phyloP scores from a whole-genome alignment of 73 alveolate genomes.

The Stentor roeselii region DNA sequence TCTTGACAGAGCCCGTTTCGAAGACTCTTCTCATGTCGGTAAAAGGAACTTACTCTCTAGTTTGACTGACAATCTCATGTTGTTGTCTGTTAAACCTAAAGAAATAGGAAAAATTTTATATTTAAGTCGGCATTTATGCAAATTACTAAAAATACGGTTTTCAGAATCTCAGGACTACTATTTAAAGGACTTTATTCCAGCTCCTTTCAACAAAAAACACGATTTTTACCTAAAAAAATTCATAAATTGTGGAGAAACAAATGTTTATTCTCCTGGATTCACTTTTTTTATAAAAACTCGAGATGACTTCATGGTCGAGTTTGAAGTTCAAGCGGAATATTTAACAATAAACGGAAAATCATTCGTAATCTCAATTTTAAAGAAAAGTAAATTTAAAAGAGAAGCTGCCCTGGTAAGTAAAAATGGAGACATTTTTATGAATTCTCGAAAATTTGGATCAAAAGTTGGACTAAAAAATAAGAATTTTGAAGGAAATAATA shows the following conservation, averaged over 20 bases:
- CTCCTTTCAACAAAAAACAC: neutral
- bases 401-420: neutral
- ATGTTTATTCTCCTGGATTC: neutral
- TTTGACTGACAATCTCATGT: neutral
- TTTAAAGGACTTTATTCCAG: neutral
- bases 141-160: too few species aligned
- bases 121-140: neutral
- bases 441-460: neutral
- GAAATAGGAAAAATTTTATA: neutral
- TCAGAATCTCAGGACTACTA: neutral
- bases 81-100: neutral
- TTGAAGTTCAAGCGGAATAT: neutral
- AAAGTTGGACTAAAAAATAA: neutral
- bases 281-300: neutral
- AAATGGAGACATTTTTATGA: neutral
- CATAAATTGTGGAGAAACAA: neutral
- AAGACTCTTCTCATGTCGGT: neutral
- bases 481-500: neutral
- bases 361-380: neutral
- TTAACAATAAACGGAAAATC: too few species aligned
- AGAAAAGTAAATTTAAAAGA: too few species aligned
- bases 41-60: neutral
- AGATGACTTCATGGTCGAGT: neutral
- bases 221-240: neutral
- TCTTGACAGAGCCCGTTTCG: neutral